A percentile compares a stretch with the other conserved stretches of the same genome.
Conservation (phyloP, 106 monocot genomes). For the Agapanthus africanus region DNA sequence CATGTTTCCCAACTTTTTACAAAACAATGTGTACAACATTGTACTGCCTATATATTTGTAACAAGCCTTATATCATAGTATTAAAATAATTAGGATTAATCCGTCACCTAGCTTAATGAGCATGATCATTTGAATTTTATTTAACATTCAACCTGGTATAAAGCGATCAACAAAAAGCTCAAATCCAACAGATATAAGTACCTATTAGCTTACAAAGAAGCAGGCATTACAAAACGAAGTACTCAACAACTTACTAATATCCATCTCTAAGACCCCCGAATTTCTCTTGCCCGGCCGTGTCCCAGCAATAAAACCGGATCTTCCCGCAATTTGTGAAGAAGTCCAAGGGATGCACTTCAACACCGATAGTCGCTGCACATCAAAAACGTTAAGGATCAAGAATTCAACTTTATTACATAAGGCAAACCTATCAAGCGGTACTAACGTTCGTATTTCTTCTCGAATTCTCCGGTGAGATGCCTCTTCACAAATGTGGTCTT, state of each 20-base stretch:
- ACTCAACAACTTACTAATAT: conserved; percentile 42
- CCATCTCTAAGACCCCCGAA: conserved; percentile 72
- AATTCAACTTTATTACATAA: neutral
- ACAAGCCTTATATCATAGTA: too few species aligned
- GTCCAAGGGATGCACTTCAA: conserved; percentile 70
- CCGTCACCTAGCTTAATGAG: too few species aligned
- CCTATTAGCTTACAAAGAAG: too few species aligned
- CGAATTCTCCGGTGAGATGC: conserved; percentile 23
- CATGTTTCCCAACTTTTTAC: too few species aligned
- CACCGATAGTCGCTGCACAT: conserved; percentile 55
- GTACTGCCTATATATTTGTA: too few species aligned
- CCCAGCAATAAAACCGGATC: conserved; percentile 71
- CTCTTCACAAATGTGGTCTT: conserved; percentile 21
- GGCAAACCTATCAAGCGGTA: neutral
- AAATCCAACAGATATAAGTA: too few species aligned
- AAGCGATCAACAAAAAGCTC: too few species aligned
- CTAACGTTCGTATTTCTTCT: conserved; percentile 32
- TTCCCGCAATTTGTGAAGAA: conserved; percentile 59
- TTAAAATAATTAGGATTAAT: too few species aligned
- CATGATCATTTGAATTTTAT: too few species aligned
- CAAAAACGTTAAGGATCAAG: neutral
- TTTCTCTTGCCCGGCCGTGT: conserved; percentile 69
- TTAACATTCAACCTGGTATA: too few species aligned
- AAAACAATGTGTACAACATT: too few species aligned
- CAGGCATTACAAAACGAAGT: neutral